phyloP scores from a whole-genome alignment of 768 basidiomycete genomes.

The Thelephora aurantiotincta region DNA sequence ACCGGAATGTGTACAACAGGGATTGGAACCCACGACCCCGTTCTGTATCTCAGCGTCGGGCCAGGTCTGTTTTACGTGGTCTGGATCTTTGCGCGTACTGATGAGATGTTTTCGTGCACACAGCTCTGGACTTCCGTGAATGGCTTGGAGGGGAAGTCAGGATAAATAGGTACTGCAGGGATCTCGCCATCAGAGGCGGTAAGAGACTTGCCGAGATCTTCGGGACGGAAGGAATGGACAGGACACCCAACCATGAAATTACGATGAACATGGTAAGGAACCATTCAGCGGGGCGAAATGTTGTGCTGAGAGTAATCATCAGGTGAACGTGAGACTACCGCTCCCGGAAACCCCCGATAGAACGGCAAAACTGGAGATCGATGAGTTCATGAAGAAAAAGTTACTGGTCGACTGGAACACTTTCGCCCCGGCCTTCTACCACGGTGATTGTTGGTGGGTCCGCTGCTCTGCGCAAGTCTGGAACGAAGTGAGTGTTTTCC shows the following conservation, averaged over 20 bases:
- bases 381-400: conserved; percentile 9
- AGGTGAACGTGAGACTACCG: conserved; percentile 30
- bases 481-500: conserved; percentile 18
- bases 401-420: conserved; percentile 17
- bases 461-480: conserved; percentile 22
- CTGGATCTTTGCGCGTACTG: not conserved
- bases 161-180: conserved; percentile 59
- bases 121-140: conserved; percentile 60
- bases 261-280: conserved; percentile 54
- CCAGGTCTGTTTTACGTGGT: conserved; percentile 26
- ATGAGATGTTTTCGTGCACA: not conserved
- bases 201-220: conserved; percentile 41
- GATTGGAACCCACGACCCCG: conserved; percentile 48
- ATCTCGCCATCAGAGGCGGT: conserved; percentile 56
- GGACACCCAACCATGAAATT: conserved; percentile 31
- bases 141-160: conserved; percentile 63
- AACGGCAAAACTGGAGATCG: conserved; percentile 5
- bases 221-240: conserved; percentile 50
- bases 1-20: conserved; percentile 22
- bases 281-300: not conserved
- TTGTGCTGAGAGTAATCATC: not conserved
- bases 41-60: conserved; percentile 36
- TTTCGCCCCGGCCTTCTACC: conserved; percentile 15
- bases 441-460: conserved; percentile 21
- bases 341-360: conserved; percentile 13